Evolutionary conservation across 306 rosid species (phyloP).

Genomic region (Aeschynomene evenia): DNA sequence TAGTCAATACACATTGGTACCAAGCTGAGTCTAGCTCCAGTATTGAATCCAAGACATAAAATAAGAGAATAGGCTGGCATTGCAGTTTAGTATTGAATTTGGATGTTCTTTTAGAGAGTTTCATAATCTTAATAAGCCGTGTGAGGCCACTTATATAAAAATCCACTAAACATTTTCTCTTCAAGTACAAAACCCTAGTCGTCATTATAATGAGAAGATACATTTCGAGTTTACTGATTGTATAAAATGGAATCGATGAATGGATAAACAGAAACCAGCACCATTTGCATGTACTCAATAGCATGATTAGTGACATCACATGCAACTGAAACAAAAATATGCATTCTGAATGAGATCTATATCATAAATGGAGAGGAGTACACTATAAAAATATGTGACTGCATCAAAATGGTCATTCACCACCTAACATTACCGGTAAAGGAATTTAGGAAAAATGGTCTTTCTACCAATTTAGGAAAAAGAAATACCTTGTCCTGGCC

Average conservation of each 20-base stretch:
- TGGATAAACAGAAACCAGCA: background rate
- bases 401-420: background rate
- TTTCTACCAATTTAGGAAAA: background rate
- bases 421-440: background rate
- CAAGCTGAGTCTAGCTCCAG: background rate
- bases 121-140: background rate
- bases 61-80: background rate
- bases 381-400: background rate
- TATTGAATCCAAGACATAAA: background rate
- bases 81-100: background rate
- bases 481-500: constrained; percentile 85
- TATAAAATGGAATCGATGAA: background rate
- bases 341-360: background rate
- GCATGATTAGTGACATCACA: background rate
- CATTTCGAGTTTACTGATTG: background rate
- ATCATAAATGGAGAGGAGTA: background rate
- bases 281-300: background rate
- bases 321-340: background rate
- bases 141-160: background rate
- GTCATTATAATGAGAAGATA: background rate
- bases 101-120: background rate
- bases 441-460: background rate
- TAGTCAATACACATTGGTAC: background rate
- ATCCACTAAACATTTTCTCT: background rate
- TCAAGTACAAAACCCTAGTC: background rate